phyloP scores from a whole-genome alignment of 306 rosid genomes.

The Vigna mungo region DNA sequence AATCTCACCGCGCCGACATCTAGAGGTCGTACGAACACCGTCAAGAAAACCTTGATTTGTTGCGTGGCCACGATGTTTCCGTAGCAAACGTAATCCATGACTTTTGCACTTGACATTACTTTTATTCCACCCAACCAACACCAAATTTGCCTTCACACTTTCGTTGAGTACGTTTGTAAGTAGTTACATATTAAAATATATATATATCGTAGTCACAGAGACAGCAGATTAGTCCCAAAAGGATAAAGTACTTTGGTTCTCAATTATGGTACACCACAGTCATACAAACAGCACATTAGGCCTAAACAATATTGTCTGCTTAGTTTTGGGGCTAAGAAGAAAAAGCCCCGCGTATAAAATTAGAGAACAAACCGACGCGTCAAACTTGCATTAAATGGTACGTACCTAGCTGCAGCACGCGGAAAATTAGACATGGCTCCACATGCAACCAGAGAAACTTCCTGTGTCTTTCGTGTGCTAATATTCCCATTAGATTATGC shows the following conservation, averaged over 20 bases:
- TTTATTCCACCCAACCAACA: slow-evolving; percentile 36
- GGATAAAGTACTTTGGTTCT: slow-evolving; percentile 8
- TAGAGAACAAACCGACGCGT: slow-evolving; percentile 51
- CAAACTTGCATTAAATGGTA: slow-evolving; percentile 45
- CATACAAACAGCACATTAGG: slow-evolving; percentile 46
- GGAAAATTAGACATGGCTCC: slow-evolving; percentile 36
- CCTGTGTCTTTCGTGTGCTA: slow-evolving; percentile 23
- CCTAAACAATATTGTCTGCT: neutral
- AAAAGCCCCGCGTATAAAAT: slow-evolving; percentile 50
- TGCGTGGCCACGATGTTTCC: slow-evolving; percentile 26
- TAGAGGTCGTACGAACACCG: slow-evolving; percentile 46
- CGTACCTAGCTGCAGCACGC: slow-evolving; percentile 31
- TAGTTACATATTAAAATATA: neutral
- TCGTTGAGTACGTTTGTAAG: neutral
- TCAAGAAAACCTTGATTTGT: slow-evolving; percentile 39
- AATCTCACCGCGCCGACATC: slow-evolving; percentile 41
- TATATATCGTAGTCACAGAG: slow-evolving; percentile 13
- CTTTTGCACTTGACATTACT: slow-evolving; percentile 27
- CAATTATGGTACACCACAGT: slow-evolving; percentile 27
- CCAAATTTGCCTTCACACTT: neutral
- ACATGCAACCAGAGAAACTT: slow-evolving; percentile 43
- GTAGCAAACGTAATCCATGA: slow-evolving; percentile 13
- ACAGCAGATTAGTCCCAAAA: slow-evolving; percentile 31
- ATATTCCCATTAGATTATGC: neutral
- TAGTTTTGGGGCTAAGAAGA: neutral